These are phyloP conservation scores for Stevia rebaudiana DNA, from an alignment of 140 eudicot genomes.

Conservation along the genomic window DNA sequence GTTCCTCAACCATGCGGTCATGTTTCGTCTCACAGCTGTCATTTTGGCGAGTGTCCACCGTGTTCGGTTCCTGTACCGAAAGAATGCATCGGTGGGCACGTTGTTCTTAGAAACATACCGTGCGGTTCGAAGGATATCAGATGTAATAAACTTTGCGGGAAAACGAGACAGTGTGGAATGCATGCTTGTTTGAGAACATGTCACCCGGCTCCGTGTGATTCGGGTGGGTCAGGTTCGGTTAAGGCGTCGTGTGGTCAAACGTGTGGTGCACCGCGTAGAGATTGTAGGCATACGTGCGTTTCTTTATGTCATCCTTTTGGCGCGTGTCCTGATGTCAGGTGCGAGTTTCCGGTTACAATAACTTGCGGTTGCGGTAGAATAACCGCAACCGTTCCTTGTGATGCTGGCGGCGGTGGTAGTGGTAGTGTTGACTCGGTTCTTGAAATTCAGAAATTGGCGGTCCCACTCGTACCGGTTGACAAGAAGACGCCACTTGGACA, in stretches of 20 bases:
- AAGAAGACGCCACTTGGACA: conserved; percentile 72
- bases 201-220: conserved; percentile 81
- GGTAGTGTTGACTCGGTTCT: conserved; percentile 53
- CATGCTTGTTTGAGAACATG: conserved; percentile 90
- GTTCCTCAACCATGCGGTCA: conserved; percentile 93
- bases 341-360: conserved; percentile 79
- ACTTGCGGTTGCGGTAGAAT: conserved; percentile 77
- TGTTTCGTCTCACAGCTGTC: conserved; percentile 82
- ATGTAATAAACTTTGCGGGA: conserved; percentile 86
- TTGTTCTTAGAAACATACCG: conserved; percentile 77
- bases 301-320: conserved; percentile 70
- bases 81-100: conserved; percentile 96
- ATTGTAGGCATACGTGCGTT: conserved; percentile 86
- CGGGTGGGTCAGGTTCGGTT: conserved; percentile 35
- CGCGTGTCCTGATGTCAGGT: conserved; percentile 71
- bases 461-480: conserved; percentile 60
- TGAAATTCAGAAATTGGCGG: conserved; percentile 71
- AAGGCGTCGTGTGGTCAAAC: conserved; percentile 77
- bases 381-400: conserved; percentile 78
- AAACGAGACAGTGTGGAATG: conserved; percentile 87
- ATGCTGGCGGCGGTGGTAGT: conserved; percentile 58
- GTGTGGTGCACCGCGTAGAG: conserved; percentile 92
- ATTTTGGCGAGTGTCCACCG: conserved; percentile 95
- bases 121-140: conserved; percentile 88
- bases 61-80: conserved; percentile 80